Percentiles rank a stretch among this genome's conserved stretches.
Evolutionary conservation across 306 rosid species (phyloP).

Genomic region (Quercus aquifolioides): DNA sequence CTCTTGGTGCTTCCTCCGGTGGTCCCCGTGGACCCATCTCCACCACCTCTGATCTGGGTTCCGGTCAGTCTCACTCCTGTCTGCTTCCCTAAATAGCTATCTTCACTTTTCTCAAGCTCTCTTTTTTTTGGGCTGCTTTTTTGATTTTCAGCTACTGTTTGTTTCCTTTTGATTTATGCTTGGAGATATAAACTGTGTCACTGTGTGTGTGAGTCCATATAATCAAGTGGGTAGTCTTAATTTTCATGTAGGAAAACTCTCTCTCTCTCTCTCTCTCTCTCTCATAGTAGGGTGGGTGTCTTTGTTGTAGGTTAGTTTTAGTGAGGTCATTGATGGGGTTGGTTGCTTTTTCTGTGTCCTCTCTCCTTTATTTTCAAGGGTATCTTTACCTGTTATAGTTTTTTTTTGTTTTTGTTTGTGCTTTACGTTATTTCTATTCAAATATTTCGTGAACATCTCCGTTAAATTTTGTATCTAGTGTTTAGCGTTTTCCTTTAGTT

Average conservation of each 20-base stretch:
- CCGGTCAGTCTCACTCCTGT: constrained; percentile 48
- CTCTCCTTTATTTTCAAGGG: not conserved
- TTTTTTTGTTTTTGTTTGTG: not conserved
- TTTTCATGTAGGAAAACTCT: constrained; percentile 12
- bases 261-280: not conserved
- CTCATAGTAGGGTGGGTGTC: constrained; percentile 16
- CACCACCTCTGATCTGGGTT: constrained; percentile 76
- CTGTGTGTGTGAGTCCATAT: not conserved
- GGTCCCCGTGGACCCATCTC: constrained; percentile 71
- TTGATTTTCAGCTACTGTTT: not conserved
- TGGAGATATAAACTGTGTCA: not conserved
- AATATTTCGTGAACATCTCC: not conserved
- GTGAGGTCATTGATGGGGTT: constrained; percentile 32
- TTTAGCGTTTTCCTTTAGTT: not conserved
- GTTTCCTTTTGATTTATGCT: not conserved
- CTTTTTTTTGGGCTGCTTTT: not conserved
- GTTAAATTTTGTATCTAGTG: not conserved
- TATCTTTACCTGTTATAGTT: not conserved
- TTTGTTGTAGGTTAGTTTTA: constrained; percentile 21
- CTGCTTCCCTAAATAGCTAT: not conserved
- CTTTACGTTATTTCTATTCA: constrained; percentile 2
- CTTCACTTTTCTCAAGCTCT: not conserved
- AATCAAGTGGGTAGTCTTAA: not conserved
- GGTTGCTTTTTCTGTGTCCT: constrained; percentile 31
- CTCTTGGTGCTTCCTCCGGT: constrained; percentile 55